Evolutionary conservation across 768 basidiomycete genomes (phyloP), one percentile per base, ranked within the genome.

Genomic region (Crepidotus variabilis): DNA sequence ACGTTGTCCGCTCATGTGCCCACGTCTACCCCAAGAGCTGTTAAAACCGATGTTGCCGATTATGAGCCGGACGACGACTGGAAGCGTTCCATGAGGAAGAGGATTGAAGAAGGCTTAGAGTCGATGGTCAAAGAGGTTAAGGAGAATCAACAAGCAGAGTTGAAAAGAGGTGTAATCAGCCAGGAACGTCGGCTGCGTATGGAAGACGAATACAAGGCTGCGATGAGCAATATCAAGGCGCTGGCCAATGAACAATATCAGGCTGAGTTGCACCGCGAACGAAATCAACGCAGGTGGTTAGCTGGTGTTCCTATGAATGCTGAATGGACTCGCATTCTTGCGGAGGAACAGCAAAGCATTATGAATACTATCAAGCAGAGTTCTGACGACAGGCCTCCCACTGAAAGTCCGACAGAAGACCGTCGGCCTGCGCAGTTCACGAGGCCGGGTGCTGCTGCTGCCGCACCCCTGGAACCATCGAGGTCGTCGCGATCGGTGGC

Each of bases 61-160:
- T 57, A 69, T 50, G 84, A 84, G 61, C 84, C 82, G 2, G 78
- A 82, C 68, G 77, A 79, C 1, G 69, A 73, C 57, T 86, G 84
- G 84, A 86, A 84, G 65, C 65, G 61, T 33, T 55, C 62, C 1
- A 70, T 82, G 61, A 72, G 65, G 63, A 62, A 58, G 32, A 73
- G 76, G 63, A 87, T 90, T 62, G 80, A 83, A 61, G 72, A 74
- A 1, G 71, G 71, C 7, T 64, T 77, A 20, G 54, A 67, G 50
- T 54, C 63, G 28, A 75, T 80, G 72, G 65, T 87, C 57, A 78
- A 84, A 54, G 87, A 87, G 57, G 82, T 88, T 18, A 84, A 84
- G 69, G 77, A 82, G 56, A 82, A 80, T 56, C 69, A 82, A 35
- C 75, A 82, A 34, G 68, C 71, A 14, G 78, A 83, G 65, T 71